A percentile compares a stretch with the other conserved stretches of the same genome.
Evolutionary conservation across 164 flowering plant genomes (phyloP).

Genomic region (Euptelea pleiosperma): DNA sequence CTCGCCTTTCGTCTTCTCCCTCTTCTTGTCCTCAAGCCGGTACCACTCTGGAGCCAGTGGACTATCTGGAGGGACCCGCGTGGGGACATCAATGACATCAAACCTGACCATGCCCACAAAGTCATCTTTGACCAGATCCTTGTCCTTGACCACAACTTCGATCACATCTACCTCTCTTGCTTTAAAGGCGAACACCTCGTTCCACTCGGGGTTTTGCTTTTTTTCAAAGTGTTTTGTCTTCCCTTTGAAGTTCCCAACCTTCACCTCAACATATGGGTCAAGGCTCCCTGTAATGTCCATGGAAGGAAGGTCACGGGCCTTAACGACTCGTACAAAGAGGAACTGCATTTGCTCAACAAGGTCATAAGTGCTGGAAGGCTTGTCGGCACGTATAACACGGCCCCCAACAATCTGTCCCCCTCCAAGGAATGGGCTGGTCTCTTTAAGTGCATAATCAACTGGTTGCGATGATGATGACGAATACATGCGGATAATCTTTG

Average conservation of each 20-base stretch:
- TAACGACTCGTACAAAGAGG: slow-evolving; percentile 87
- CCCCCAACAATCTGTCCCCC: slow-evolving; percentile 91
- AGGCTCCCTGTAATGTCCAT: slow-evolving; percentile 86
- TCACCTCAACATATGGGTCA: slow-evolving; percentile 91
- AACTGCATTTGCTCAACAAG: slow-evolving; percentile 92
- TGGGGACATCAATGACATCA: slow-evolving; percentile 82
- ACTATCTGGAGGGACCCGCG: slow-evolving; percentile 91
- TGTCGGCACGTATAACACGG: slow-evolving; percentile 65
- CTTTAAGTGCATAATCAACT: slow-evolving; percentile 82
- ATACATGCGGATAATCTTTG: slow-evolving; percentile 64
- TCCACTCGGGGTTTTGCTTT: slow-evolving; percentile 79
- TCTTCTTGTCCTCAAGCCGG: slow-evolving; percentile 71
- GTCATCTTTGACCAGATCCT: slow-evolving; percentile 82
- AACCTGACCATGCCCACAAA: slow-evolving; percentile 76
- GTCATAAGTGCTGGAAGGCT: slow-evolving; percentile 76
- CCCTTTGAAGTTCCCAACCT: slow-evolving; percentile 83
- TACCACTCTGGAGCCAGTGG: slow-evolving; percentile 95
- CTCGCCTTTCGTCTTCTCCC: slow-evolving; percentile 77
- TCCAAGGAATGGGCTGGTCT: slow-evolving; percentile 90
- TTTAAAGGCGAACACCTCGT: slow-evolving; percentile 87
- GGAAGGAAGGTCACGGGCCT: slow-evolving; percentile 82
- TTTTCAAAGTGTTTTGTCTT: slow-evolving; percentile 75
- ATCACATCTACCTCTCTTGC: slow-evolving; percentile 69
- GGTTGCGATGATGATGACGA: slow-evolving; percentile 65
- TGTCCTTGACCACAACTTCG: slow-evolving; percentile 82